Percentiles rank a stretch among this genome's conserved stretches.
Conservation (phyloP, 257 asterid species). For the Scutellaria baicalensis region DNA sequence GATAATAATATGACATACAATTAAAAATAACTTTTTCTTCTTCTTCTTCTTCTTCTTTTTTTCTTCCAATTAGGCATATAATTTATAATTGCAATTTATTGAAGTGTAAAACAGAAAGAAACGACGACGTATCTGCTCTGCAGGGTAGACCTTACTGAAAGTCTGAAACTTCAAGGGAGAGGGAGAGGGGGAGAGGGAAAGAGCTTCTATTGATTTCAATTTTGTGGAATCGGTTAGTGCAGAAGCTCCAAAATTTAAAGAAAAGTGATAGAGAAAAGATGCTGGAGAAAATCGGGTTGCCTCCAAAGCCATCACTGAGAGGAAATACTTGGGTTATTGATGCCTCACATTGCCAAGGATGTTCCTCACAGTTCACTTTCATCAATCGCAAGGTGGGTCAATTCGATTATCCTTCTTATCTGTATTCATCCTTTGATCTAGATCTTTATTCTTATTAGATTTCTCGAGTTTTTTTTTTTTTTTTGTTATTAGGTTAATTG, state of each 20-base stretch:
- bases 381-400: conserved; percentile 88
- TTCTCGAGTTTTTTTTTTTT: not conserved
- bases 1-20: no score
- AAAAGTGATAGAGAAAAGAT: conserved; percentile 27
- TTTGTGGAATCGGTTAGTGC: not conserved
- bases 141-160: not conserved
- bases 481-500: not conserved
- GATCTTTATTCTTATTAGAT: not conserved
- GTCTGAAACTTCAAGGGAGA: not conserved
- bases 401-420: not conserved
- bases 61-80: not conserved
- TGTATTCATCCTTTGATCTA: not conserved
- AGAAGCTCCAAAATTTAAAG: conserved; percentile 4
- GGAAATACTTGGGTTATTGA: conserved; percentile 92
- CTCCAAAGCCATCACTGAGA: conserved; percentile 78
- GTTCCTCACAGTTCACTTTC: conserved; percentile 92
- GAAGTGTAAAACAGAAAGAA: not conserved
- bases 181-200: not conserved
- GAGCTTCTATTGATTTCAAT: not conserved
- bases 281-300: conserved; percentile 95
- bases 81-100: not conserved
- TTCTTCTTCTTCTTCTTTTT: no score
- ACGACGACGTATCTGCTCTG: conserved; percentile 7
- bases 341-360: conserved; percentile 94
- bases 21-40: no score